Percentiles rank a stretch among this genome's conserved stretches.
Conservation (phyloP, 2,329 filamentous ascomycete species). For the Ceratocystis diversiconidia region DNA sequence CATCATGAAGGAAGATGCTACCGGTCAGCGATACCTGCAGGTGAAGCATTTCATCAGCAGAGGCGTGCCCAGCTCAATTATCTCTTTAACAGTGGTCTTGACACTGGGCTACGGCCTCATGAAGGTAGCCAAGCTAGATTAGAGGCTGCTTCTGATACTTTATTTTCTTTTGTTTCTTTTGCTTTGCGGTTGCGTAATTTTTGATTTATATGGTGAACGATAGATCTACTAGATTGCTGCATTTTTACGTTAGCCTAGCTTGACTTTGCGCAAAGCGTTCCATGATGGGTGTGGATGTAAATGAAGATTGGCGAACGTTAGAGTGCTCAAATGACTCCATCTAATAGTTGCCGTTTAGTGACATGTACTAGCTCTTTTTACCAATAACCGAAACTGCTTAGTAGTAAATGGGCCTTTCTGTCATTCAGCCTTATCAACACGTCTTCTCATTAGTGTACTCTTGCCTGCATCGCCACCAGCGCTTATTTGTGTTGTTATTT, state of each 20-base stretch:
- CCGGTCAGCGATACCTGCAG: slow-evolving; percentile 77
- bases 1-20: slow-evolving; percentile 98
- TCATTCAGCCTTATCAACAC: neutral
- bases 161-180: neutral
- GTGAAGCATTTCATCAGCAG: slow-evolving; percentile 91
- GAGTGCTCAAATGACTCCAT: neutral
- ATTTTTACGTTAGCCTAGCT: neutral
- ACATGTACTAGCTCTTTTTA: neutral
- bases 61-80: slow-evolving; percentile 75
- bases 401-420: neutral
- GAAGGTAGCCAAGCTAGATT: slow-evolving; percentile 53
- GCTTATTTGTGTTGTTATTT: neutral
- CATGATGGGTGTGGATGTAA: neutral
- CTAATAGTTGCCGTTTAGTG: neutral
- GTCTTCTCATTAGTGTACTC: neutral
- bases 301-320: neutral
- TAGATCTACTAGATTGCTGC: slow-evolving; percentile 1
- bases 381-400: neutral
- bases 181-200: neutral
- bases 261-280: neutral
- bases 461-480: neutral
- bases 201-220: neutral
- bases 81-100: slow-evolving; percentile 69
- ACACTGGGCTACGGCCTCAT: slow-evolving; percentile 86
- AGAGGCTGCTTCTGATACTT: slow-evolving; percentile 19